phyloP scores from a whole-genome alignment of 176 grass and related monocot species.

The Eremochloa ophiuroides region DNA sequence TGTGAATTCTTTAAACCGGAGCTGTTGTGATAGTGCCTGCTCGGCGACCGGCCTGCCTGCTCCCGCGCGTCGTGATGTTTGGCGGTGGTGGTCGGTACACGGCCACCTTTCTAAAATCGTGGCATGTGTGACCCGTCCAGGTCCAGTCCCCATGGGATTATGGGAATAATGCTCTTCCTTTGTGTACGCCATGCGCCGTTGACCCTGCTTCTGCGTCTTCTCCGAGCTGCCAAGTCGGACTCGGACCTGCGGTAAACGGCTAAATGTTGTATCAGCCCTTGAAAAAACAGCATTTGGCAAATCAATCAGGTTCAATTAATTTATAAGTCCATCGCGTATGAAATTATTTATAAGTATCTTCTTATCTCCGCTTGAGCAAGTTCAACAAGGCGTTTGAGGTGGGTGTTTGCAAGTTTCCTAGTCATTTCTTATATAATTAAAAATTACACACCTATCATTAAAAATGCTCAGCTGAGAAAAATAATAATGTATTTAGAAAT shows the following conservation, averaged over 20 bases:
- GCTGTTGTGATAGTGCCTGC: slow-evolving; percentile 1
- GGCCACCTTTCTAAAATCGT: slow-evolving; percentile 13
- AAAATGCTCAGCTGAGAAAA: no score
- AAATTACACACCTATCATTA: not conserved
- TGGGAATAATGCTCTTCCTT: not conserved
- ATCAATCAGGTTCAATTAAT: not conserved
- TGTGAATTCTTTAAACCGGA: not conserved
- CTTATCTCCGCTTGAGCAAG: not conserved
- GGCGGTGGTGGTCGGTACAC: slow-evolving; percentile 16
- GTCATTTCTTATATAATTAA: not conserved
- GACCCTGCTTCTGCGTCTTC: not conserved
- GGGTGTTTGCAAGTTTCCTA: not conserved
- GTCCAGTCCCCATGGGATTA: not conserved
- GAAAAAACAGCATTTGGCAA: not conserved
- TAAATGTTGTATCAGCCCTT: not conserved
- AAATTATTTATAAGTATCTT: not conserved
- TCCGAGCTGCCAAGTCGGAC: not conserved
- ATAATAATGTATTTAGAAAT: no score
- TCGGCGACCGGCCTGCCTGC: not conserved
- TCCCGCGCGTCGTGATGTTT: not conserved
- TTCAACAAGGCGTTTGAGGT: not conserved
- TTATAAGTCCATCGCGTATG: not conserved
- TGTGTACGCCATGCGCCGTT: not conserved
- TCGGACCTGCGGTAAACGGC: not conserved
- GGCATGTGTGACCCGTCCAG: not conserved